Evolutionary conservation across 2,329 filamentous ascomycete species (phyloP).

Genomic region (Diaporthe citrichinensis): DNA sequence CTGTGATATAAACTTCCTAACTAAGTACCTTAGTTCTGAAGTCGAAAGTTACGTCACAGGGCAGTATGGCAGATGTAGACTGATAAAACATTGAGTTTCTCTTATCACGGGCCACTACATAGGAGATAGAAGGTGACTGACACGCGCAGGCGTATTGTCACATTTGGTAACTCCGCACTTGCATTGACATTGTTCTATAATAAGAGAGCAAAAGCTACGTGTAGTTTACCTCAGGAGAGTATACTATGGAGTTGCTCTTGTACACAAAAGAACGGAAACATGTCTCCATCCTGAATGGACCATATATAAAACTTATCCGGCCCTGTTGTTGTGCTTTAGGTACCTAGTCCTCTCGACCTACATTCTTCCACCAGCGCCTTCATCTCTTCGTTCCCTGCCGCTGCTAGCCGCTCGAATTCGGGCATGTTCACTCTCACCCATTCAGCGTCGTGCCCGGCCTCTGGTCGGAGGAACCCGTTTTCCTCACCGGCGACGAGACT

Average conservation of each 20-base stretch:
- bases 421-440: conserved; percentile 20
- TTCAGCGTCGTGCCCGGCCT: conserved; percentile 25
- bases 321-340: not conserved
- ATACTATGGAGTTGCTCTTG: not conserved
- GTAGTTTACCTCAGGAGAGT: not conserved
- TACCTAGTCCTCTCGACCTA: conserved; percentile 1
- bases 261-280: not conserved
- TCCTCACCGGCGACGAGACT: conserved; percentile 9
- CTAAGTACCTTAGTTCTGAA: no score
- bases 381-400: conserved; percentile 19
- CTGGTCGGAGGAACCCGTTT: conserved; percentile 16
- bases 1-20: not conserved
- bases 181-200: not conserved
- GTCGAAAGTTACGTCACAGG: no score
- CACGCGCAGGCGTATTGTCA: not conserved
- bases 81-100: not conserved
- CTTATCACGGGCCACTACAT: not conserved
- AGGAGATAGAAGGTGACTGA: not conserved
- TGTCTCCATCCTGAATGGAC: not conserved
- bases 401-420: conserved; percentile 13
- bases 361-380: conserved; percentile 7
- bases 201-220: not conserved
- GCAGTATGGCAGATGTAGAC: not conserved
- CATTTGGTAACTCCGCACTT: not conserved
- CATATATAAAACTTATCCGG: no score